phyloP scores from a whole-genome alignment of 768 basidiomycete species.

The Rubroboletus pulcherrimus region DNA sequence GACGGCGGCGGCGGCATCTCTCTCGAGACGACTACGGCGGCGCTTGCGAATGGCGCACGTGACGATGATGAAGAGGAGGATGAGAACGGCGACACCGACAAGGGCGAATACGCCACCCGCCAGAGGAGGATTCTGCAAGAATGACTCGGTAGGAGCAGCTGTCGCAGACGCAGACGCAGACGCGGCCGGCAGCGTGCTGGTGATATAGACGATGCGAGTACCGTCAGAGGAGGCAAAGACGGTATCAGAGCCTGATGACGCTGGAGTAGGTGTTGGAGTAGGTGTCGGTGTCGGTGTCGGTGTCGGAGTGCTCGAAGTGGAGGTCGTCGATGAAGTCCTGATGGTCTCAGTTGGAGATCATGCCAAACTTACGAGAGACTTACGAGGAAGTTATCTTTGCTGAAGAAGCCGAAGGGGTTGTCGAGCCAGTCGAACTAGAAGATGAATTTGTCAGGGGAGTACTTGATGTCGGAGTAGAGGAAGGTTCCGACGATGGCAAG shows the following conservation, averaged over 20 bases:
- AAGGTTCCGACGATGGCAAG: conserved; percentile 18
- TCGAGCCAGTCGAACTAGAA: conserved; percentile 28
- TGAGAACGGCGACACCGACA: conserved; percentile 45
- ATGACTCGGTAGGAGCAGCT: conserved; percentile 32
- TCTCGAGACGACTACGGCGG: conserved; percentile 36
- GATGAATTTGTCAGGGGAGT: conserved; percentile 17
- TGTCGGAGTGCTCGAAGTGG: conserved; percentile 6
- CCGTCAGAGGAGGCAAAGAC: conserved; percentile 26
- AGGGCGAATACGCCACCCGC: conserved; percentile 55
- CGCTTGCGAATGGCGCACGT: conserved; percentile 51
- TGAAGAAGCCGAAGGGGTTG: conserved; percentile 11
- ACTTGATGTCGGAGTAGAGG: conserved; percentile 14
- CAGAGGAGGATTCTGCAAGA: conserved; percentile 65
- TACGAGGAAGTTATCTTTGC: conserved; percentile 15
- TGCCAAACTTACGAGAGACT: conserved; percentile 1
- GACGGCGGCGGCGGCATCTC: conserved; percentile 40
- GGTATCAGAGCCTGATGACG: conserved; percentile 15
- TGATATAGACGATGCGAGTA: conserved; percentile 28
- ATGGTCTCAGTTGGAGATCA: background rate
- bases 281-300: conserved; percentile 1
- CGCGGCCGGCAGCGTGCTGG: conserved; percentile 28
- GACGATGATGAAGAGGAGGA: conserved; percentile 41
- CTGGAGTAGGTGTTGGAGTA: conserved; percentile 11
- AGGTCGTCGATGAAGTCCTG: conserved; percentile 11
- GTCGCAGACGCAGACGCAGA: conserved; percentile 18